Evolutionary conservation across 2,329 filamentous ascomycete genomes (phyloP).

Genomic region (Knoxdaviesia proteae): DNA sequence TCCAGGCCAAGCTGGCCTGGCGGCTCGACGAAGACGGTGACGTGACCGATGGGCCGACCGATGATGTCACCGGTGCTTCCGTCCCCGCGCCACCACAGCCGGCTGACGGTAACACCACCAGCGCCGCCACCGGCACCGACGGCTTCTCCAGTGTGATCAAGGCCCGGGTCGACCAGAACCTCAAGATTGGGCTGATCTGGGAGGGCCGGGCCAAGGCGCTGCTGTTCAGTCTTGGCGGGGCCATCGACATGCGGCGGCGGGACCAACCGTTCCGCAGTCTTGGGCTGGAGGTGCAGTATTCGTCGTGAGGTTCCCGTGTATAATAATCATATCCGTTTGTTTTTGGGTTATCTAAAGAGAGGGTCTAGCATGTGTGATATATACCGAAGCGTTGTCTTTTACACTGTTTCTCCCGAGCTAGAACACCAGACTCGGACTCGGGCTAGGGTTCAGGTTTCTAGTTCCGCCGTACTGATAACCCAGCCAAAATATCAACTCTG

Average conservation of each 20-base stretch:
- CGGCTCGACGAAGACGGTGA: conserved; percentile 14
- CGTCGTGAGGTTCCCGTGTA: conserved; percentile 33
- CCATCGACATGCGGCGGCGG: conserved; percentile 55
- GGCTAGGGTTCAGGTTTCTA: no score
- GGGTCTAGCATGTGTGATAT: background rate
- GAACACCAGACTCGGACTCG: no score
- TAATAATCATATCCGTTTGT: background rate
- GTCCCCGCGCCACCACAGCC: conserved; percentile 9
- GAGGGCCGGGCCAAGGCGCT: conserved; percentile 84
- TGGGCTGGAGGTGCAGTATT: conserved; percentile 66
- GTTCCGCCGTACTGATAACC: no score
- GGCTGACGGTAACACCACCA: conserved; percentile 2
- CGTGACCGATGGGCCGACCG: no score
- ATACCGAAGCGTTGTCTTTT: background rate
- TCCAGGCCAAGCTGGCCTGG: conserved; percentile 32
- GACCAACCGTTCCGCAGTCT: conserved; percentile 61
- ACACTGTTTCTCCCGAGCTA: no score
- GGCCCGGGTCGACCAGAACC: conserved; percentile 70
- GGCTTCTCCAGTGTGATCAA: conserved; percentile 76
- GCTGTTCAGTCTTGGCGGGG: conserved; percentile 75
- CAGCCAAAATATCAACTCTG: no score
- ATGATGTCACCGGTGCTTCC: conserved; percentile 9
- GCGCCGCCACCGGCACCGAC: conserved; percentile 16
- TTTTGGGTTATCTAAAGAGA: background rate
- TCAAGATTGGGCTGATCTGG: conserved; percentile 73